These are phyloP conservation scores for Paramyrothecium sp. DNA, from an alignment of 2,329 filamentous ascomycete species.

Conservation along the genomic window DNA sequence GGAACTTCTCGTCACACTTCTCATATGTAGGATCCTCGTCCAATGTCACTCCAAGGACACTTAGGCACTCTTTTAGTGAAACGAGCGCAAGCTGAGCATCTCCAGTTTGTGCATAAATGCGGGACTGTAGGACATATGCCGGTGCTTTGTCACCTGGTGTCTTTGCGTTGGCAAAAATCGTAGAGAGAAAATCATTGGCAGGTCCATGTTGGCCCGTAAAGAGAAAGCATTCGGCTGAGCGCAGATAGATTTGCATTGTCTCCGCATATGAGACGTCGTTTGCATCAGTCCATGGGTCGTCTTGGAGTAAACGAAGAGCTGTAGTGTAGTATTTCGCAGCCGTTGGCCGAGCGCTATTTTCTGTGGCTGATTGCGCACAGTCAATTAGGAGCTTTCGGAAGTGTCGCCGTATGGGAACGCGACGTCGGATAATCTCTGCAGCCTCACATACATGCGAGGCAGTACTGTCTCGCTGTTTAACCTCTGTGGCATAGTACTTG, in stretches of 20 bases:
- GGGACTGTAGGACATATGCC: slow-evolving; percentile 79
- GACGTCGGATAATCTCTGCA: slow-evolving; percentile 69
- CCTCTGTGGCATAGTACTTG: slow-evolving; percentile 64
- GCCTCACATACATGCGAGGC: slow-evolving; percentile 81
- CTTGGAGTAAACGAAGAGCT: slow-evolving; percentile 76
- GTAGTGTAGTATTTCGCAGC: slow-evolving; percentile 79
- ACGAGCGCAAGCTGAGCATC: slow-evolving; percentile 68
- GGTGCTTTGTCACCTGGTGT: slow-evolving; percentile 77
- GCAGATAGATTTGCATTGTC: slow-evolving; percentile 75
- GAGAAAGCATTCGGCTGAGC: slow-evolving; percentile 79
- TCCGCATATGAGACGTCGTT: slow-evolving; percentile 83
- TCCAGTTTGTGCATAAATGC: slow-evolving; percentile 73
- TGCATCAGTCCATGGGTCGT: slow-evolving; percentile 71
- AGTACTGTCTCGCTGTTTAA: slow-evolving; percentile 66
- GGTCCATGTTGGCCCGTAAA: slow-evolving; percentile 71
- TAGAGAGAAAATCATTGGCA: slow-evolving; percentile 66
- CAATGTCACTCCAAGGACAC: slow-evolving; percentile 65
- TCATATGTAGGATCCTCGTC: slow-evolving; percentile 68
- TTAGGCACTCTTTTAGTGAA: slow-evolving; percentile 69
- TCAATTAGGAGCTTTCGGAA: slow-evolving; percentile 78
- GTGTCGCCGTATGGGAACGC: slow-evolving; percentile 57
- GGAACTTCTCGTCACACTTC: slow-evolving; percentile 75
- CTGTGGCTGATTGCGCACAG: slow-evolving; percentile 74
- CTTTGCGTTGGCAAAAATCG: slow-evolving; percentile 68
- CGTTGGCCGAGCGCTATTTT: slow-evolving; percentile 79